Percentiles rank a stretch among this genome's conserved stretches.
These are phyloP conservation scores for Nepenthes mirabilis DNA, from an alignment of 148 eudicot genomes.

Conservation along the genomic window DNA sequence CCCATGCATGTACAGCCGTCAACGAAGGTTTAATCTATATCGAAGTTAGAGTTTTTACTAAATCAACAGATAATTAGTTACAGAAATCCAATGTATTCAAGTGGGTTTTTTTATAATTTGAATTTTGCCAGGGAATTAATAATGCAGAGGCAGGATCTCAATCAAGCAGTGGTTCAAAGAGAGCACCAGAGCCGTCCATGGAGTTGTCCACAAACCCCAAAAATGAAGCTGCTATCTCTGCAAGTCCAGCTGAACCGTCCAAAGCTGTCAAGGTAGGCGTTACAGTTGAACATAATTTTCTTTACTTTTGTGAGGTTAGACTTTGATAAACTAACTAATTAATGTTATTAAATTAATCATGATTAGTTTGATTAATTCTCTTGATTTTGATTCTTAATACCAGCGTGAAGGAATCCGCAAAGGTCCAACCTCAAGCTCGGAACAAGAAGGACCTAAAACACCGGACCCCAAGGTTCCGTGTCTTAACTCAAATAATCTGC, in stretches of 20 bases:
- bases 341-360: neutral
- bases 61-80: neutral
- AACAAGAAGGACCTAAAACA: conserved; percentile 1
- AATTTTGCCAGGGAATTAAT: neutral
- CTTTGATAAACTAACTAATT: neutral
- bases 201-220: neutral
- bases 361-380: neutral
- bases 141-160: neutral
- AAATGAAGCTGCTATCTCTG: neutral
- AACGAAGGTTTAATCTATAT: neutral
- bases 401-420: conserved; percentile 5
- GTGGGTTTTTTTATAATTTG: neutral
- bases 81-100: neutral
- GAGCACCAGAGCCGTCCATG: neutral
- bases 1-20: conserved; percentile 4
- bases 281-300: neutral
- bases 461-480: neutral
- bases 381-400: neutral
- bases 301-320: neutral
- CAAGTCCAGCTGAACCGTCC: neutral
- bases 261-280: neutral
- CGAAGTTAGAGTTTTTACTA: neutral
- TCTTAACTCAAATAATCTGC: neutral
- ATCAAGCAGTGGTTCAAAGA: conserved; percentile 2
- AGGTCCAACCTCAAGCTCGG: conserved; percentile 3